These are phyloP conservation scores for Fragaria vesca DNA, from an alignment of 306 rosid genomes.

Conservation along the genomic window DNA sequence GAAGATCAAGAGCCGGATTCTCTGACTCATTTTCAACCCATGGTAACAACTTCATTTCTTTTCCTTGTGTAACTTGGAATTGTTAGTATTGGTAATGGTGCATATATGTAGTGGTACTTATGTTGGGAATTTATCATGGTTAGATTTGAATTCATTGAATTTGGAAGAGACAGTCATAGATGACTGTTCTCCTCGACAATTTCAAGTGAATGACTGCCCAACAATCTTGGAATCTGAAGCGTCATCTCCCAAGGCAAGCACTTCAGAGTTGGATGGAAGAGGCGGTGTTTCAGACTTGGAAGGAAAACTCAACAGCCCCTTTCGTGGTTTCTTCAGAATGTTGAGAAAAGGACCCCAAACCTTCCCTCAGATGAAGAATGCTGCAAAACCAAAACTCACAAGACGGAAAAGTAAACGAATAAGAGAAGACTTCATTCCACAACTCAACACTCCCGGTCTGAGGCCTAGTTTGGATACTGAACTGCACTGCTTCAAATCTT, in stretches of 20 bases:
- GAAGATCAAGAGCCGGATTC: constrained; percentile 49
- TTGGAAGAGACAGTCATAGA: constrained; percentile 36
- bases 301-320: constrained; percentile 28
- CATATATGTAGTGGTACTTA: constrained; percentile 13
- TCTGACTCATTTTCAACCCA: constrained; percentile 56
- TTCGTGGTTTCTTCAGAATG: constrained; percentile 63
- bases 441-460: constrained; percentile 37
- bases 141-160: constrained; percentile 47
- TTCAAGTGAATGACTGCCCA: constrained; percentile 27
- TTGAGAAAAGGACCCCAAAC: constrained; percentile 65
- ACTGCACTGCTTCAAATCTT: constrained; percentile 63
- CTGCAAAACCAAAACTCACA: constrained; percentile 68
- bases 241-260: constrained; percentile 58
- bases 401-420: constrained; percentile 69
- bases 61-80: neutral
- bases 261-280: constrained; percentile 53
- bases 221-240: constrained; percentile 48
- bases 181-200: constrained; percentile 38
- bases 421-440: constrained; percentile 64
- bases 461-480: constrained; percentile 48
- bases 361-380: constrained; percentile 49
- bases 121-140: constrained; percentile 7
- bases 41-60: constrained; percentile 34
- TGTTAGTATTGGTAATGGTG: neutral
- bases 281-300: constrained; percentile 47